A percentile compares a stretch with the other conserved stretches of the same genome.
Evolutionary conservation across 441 rosid species (phyloP).

Genomic region (Erodium trifolium): DNA sequence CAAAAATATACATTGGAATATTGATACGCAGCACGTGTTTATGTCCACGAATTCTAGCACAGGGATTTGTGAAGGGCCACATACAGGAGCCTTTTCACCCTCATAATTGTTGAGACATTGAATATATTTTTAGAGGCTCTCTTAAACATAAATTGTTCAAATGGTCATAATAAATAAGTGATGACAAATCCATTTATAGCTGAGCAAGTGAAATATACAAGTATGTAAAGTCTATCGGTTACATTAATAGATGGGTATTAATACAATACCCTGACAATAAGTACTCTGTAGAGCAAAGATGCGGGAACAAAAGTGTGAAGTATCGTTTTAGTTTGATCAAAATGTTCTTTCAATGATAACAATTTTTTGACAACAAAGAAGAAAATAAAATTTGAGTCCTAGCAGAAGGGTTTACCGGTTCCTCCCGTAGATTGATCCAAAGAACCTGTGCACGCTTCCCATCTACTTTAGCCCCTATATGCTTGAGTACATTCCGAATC

Average conservation of each 20-base stretch:
- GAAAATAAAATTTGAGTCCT: constrained; percentile 6
- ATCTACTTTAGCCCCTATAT: constrained; percentile 64
- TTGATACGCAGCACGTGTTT: not conserved
- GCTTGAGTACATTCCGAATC: constrained; percentile 76
- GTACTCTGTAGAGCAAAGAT: not conserved
- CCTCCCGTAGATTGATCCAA: constrained; percentile 96
- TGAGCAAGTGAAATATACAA: not conserved
- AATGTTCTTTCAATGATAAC: not conserved
- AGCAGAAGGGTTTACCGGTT: constrained; percentile 51
- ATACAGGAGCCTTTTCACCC: not conserved
- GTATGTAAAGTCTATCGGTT: not conserved
- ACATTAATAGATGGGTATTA: not conserved
- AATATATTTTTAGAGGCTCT: constrained; percentile 1
- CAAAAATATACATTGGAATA: constrained; percentile 19
- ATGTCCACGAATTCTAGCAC: constrained; percentile 5
- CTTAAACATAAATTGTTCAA: not conserved
- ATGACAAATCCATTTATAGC: not conserved
- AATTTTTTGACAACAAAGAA: not conserved
- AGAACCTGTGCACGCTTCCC: constrained; percentile 53
- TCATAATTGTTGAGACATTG: not conserved
- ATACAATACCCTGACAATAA: not conserved
- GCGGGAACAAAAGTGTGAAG: not conserved
- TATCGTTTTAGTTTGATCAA: not conserved
- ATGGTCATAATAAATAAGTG: not conserved
- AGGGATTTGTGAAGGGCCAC: not conserved